Conservation (phyloP, 768 basidiomycete species). For the Phylloporus sp. region DNA sequence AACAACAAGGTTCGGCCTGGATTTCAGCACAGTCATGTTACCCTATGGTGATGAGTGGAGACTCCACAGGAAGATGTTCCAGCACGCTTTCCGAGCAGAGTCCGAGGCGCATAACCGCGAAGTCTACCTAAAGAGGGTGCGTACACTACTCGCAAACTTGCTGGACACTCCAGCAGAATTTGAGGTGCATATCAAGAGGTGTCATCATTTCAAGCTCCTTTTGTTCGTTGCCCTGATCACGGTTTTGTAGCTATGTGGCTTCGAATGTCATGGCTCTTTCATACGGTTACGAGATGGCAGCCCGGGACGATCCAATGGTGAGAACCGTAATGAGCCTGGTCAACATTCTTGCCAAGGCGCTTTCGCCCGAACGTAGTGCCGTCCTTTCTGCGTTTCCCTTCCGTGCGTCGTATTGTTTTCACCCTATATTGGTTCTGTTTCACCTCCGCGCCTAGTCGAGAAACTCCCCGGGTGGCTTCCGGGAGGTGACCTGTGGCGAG, state of each 20-base stretch:
- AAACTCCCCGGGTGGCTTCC: slow-evolving; percentile 25
- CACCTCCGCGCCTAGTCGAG: slow-evolving; percentile 9
- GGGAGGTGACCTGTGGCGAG: slow-evolving; percentile 16
- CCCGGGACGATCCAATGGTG: slow-evolving; percentile 21
- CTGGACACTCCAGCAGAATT: slow-evolving; percentile 22
- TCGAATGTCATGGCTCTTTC: slow-evolving; percentile 24
- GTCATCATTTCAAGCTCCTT: not conserved
- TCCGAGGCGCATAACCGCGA: slow-evolving; percentile 15
- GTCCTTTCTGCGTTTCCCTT: slow-evolving; percentile 21
- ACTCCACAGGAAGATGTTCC: slow-evolving; percentile 28
- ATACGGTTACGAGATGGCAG: slow-evolving; percentile 21
- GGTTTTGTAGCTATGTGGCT: slow-evolving; percentile 17
- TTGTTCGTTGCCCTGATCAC: not conserved
- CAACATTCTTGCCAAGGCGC: slow-evolving; percentile 16
- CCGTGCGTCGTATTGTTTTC: slow-evolving; percentile 9
- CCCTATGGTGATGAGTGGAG: slow-evolving; percentile 30
- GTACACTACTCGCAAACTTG: slow-evolving; percentile 18
- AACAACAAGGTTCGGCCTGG: slow-evolving; percentile 21
- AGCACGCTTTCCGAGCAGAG: slow-evolving; percentile 24
- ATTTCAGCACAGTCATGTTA: slow-evolving; percentile 26
- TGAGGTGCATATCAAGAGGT: slow-evolving; percentile 23
- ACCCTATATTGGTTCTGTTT: not conserved
- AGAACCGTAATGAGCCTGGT: slow-evolving; percentile 14
- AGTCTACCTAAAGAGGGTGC: slow-evolving; percentile 18
- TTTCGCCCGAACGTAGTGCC: slow-evolving; percentile 18